Base-by-base conservation (phyloP, 1,139 yeast species). In the Arxiozyma telluris region DNA sequence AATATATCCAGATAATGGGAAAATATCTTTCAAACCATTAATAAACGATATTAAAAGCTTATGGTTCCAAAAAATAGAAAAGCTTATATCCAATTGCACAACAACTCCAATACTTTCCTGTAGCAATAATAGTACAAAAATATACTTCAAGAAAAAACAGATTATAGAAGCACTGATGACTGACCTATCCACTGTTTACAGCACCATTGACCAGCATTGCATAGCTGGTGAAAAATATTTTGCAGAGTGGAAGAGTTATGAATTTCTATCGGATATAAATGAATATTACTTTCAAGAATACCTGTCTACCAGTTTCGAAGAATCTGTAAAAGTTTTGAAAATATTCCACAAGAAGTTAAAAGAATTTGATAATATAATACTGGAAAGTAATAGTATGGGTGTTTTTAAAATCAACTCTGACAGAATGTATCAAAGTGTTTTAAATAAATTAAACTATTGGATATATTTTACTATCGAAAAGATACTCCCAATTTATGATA, bases 401-500 rank as follows among this genome's bases (percentile, higher is more conserved):
- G 20, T 30, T 18, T 45, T 45, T 18, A 30, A 45, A 30, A 30
- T 45, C 18, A 25, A 45, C 18, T 12, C 15, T 4, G 17, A 20
- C 9, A n/a, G 18, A 4, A 21, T 17, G 15, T 22, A 20, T 34
- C 25, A 39, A 17, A 20, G 27, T 42, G 30, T 51, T 6, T 20
- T 51, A 22, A 49, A 55, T 15, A 57, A 58, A 50, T 50, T 55
- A 47, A 57, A 57, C 41, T 55, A 54, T 41, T 61, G 62, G 63
- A 56, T 53, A 25, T 53, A 48, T 17, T 44, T 49, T 48, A 23
- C 57, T 9, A 47, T 54, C 21, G 52, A 55, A 18, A 45, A 46
- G 2, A 39, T 56, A n/a, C 39, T 54, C 9, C 38, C 48, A n/a
- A 42, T 58, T 3, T 60, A 58, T 48, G n/a, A 46, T 25, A 30